Evolutionary conservation across 768 basidiomycete genomes (phyloP), one percentile per base, ranked within the genome.

Genomic region (Mrakia hoshinonis): DNA sequence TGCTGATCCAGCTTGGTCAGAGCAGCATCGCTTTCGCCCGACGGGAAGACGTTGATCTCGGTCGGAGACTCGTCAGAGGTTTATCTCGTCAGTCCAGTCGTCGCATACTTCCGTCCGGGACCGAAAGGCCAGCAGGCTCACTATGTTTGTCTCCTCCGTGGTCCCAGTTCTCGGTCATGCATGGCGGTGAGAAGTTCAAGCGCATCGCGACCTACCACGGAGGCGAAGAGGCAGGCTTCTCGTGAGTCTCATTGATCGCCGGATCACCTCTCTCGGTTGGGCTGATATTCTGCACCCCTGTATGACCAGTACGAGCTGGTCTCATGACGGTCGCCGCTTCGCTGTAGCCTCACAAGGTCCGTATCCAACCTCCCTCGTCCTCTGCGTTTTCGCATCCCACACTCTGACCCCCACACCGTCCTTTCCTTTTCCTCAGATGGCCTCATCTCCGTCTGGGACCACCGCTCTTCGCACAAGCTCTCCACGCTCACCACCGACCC

Each of bases 21-120:
- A 3, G 20, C 1, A 70, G 69, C 34, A 11, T 70, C 69, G 2
- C 46, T 70, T 12, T 70, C 69, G 43, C 69, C 69, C 0, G 69
- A 70, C 52, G 69, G 69, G 1, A 46, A 38, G 31, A 70, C 69
- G 1, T 48, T 70, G 6, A 38, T 70, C 11, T 51, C 60, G 3
- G 69, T 70, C 36, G 69, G 69, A 2, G 69, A 70, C 38, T 52
- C 61, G 39, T 22, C 61, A 22, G 49, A 70, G 36, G 69, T 70
- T 6, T 62, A 63, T 61, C 63, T 70, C 1, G 69, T 70, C n/a
- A 24, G 69, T 51, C 20, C 58, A 3, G 12, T 20, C 3, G 7
- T 20, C 39, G 11, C 31, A 47, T n/a, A 22, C 68, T 34, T 43
- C 9, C 4, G 22, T n/a, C 20, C 22, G 1, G 20, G 4, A 4